Evolutionary conservation across 2,329 filamentous ascomycete species (phyloP).

Genomic region (Teratosphaeria epicoccoides): DNA sequence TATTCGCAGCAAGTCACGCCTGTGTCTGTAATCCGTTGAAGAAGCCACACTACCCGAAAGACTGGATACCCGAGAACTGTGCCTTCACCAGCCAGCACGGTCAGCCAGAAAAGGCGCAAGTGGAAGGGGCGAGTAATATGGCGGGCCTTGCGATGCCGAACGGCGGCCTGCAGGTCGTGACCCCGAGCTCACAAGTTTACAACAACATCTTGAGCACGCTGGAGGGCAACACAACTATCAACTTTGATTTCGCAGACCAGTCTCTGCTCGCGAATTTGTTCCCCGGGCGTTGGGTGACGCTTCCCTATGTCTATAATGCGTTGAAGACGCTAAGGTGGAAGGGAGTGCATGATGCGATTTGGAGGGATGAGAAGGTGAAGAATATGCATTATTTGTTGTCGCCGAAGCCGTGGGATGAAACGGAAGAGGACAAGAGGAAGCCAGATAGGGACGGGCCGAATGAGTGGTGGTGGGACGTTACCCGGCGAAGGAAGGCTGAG

Average conservation of each 20-base stretch:
- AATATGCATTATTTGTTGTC: constrained; percentile 53
- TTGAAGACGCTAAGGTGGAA: constrained; percentile 48
- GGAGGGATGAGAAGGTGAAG: constrained; percentile 50
- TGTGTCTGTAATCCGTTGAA: constrained; percentile 77
- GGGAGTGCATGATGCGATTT: constrained; percentile 48
- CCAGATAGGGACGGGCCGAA: constrained; percentile 36
- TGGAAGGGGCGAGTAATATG: constrained; percentile 37
- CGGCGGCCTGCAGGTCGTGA: constrained; percentile 51
- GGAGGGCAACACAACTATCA: constrained; percentile 32
- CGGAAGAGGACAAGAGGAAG: constrained; percentile 25
- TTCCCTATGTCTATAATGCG: constrained; percentile 53
- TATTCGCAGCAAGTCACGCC: constrained; percentile 76
- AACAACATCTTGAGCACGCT: constrained; percentile 41
- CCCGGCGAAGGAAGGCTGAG: constrained; percentile 36
- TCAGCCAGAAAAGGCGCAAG: constrained; percentile 41
- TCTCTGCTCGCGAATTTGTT: constrained; percentile 49
- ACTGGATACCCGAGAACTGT: constrained; percentile 57
- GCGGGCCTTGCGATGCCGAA: constrained; percentile 49
- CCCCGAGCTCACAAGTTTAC: constrained; percentile 44
- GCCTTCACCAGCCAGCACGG: constrained; percentile 50
- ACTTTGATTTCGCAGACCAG: constrained; percentile 52
- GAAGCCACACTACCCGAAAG: constrained; percentile 64
- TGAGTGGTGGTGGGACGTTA: constrained; percentile 48
- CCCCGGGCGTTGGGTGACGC: constrained; percentile 45
- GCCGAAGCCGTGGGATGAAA: constrained; percentile 55